Conservation (phyloP, 768 basidiomycete species). For the Kwoniella bestiolae region DNA sequence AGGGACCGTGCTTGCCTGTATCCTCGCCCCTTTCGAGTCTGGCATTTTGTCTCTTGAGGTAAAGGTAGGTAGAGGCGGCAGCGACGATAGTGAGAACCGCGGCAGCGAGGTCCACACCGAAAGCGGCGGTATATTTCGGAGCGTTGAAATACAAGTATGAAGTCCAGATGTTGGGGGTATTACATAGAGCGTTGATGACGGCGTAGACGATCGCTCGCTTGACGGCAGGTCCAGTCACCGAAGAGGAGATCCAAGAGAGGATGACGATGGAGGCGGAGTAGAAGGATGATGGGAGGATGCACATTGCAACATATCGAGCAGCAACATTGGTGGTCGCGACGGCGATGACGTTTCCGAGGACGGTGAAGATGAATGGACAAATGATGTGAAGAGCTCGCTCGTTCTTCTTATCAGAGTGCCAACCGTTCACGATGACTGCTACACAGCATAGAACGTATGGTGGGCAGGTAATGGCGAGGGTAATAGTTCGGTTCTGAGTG, state of each 20-base stretch:
- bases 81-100: slow-evolving; percentile 42
- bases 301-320: slow-evolving; percentile 54
- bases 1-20: slow-evolving; percentile 45
- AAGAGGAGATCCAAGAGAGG: slow-evolving; percentile 51
- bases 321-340: slow-evolving; percentile 46
- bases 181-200: slow-evolving; percentile 49
- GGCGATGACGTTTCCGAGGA: slow-evolving; percentile 53
- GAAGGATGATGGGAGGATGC: slow-evolving; percentile 49
- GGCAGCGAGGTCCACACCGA: slow-evolving; percentile 52
- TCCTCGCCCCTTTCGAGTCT: slow-evolving; percentile 48
- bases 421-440: slow-evolving; percentile 49
- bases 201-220: slow-evolving; percentile 53
- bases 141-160: slow-evolving; percentile 52
- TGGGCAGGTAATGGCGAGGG: slow-evolving; percentile 50
- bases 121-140: slow-evolving; percentile 52
- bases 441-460: slow-evolving; percentile 53
- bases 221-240: slow-evolving; percentile 46
- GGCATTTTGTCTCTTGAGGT: slow-evolving; percentile 49
- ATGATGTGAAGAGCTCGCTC: slow-evolving; percentile 44
- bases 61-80: slow-evolving; percentile 39
- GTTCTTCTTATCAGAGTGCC: slow-evolving; percentile 47
- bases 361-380: slow-evolving; percentile 43
- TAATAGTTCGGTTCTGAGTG: slow-evolving; percentile 36
- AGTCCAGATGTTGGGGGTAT: slow-evolving; percentile 54
- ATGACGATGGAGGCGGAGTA: slow-evolving; percentile 50